phyloP scores from a whole-genome alignment of 306 rosid species.

The Lathyrus oleraceus region DNA sequence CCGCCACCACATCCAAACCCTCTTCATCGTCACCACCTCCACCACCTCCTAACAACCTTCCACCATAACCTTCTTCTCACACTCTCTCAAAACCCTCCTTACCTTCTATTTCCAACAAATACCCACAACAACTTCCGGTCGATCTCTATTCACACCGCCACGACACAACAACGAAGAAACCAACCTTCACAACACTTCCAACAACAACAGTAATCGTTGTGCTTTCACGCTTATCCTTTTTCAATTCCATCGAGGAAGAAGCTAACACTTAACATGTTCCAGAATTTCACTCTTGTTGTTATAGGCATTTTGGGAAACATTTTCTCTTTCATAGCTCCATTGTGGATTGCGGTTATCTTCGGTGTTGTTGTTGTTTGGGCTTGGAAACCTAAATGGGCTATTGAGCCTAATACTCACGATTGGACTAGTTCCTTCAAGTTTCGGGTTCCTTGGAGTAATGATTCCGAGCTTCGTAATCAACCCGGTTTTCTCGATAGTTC shows the following conservation, averaged over 20 bases:
- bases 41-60: no score
- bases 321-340: conserved; percentile 54
- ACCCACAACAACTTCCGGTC: no score
- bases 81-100: no score
- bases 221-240: conserved; percentile 32
- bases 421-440: conserved; percentile 30
- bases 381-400: conserved; percentile 91
- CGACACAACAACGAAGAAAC: no score
- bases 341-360: conserved; percentile 77
- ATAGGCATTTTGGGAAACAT: conserved; percentile 46
- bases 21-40: no score
- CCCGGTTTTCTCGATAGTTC: conserved; percentile 40
- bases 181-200: no score
- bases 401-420: conserved; percentile 33
- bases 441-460: conserved; percentile 41
- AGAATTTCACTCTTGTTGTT: conserved; percentile 28
- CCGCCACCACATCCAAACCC: no score
- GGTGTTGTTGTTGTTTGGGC: conserved; percentile 91
- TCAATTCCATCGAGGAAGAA: neutral
- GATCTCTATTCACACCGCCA: no score
- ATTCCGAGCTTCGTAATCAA: neutral
- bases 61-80: no score
- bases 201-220: conserved; percentile 43
- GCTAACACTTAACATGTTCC: neutral
- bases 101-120: no score